phyloP scores from a whole-genome alignment of 2,329 filamentous ascomycete genomes.

The Cordyceps farinosa region DNA sequence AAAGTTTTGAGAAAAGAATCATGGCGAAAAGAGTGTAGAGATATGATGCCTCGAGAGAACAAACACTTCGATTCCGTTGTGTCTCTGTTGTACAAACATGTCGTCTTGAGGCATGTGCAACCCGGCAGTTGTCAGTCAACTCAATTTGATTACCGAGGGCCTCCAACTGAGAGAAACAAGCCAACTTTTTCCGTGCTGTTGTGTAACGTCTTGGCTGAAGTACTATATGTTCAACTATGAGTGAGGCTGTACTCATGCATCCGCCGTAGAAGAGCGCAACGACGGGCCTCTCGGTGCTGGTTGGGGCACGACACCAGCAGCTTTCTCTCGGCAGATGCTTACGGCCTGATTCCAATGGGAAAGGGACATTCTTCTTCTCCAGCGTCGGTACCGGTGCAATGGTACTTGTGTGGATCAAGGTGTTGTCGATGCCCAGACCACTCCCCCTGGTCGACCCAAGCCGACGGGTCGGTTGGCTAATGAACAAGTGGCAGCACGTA shows the following conservation, averaged over 20 bases:
- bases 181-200: neutral
- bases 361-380: neutral
- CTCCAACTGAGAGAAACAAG: neutral
- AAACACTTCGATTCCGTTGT: neutral
- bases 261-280: neutral
- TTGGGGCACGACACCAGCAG: neutral
- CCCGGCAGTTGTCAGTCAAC: neutral
- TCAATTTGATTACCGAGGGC: neutral
- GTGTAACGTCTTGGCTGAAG: neutral
- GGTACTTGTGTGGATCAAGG: conserved; percentile 3
- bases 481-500: neutral
- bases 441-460: conserved; percentile 10
- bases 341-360: too few relatives aligned
- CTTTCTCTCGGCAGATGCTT: neutral
- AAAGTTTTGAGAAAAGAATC: neutral
- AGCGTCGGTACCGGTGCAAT: neutral
- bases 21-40: conserved; percentile 4
- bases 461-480: conserved; percentile 13
- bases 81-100: neutral
- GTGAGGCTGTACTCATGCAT: neutral
- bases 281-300: neutral
- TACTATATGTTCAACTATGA: neutral
- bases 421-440: neutral
- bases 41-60: conserved; percentile 6
- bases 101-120: neutral